A percentile compares a stretch with the other conserved stretches of the same genome.
phyloP scores from a whole-genome alignment of 73 alveolate species.

The Paraurostyla sp. region DNA sequence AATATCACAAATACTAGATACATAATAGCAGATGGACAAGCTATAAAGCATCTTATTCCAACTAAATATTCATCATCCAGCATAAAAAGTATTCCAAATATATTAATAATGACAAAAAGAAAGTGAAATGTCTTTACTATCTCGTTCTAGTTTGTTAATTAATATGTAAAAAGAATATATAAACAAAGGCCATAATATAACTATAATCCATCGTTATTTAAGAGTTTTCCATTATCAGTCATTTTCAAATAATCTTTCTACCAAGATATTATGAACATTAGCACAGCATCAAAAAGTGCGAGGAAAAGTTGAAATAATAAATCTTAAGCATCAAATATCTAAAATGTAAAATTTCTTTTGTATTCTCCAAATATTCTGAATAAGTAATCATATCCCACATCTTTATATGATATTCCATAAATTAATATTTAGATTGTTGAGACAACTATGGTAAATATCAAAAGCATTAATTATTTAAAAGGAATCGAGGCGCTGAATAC shows the following conservation, averaged over 20 bases:
- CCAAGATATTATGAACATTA: background rate
- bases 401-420: background rate
- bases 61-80: constrained; percentile 37
- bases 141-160: background rate
- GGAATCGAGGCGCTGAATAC: constrained; percentile 58
- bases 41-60: background rate
- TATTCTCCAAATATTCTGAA: constrained; percentile 42
- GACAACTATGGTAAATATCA: constrained; percentile 16
- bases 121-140: background rate
- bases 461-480: background rate
- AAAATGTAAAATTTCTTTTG: background rate
- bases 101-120: background rate
- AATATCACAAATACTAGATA: background rate
- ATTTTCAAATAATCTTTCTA: background rate
- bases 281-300: background rate
- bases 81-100: constrained; percentile 25
- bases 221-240: background rate
- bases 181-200: background rate
- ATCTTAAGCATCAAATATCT: background rate
- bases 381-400: constrained; percentile 27
- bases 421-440: constrained; percentile 26
- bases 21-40: background rate
- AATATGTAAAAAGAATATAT: background rate
- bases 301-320: background rate
- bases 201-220: background rate